Evolutionary conservation across 2,329 filamentous ascomycete genomes (phyloP).

Genomic region (Seiridium unicorne): DNA sequence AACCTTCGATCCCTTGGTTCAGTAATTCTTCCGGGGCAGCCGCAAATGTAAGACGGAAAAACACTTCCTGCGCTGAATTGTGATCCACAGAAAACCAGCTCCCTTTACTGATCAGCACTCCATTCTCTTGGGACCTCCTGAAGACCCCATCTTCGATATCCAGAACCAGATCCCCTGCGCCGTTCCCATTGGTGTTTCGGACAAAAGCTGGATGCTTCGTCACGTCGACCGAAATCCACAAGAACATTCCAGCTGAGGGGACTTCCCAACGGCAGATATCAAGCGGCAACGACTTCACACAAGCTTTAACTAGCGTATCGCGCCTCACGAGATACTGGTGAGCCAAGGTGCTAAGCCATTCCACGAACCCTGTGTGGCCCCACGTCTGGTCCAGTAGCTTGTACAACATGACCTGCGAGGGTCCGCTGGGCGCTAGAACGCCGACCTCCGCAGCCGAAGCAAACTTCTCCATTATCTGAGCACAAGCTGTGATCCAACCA

Average conservation of each 20-base stretch:
- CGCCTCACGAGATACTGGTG: constrained; percentile 20
- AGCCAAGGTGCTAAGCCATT: constrained; percentile 24
- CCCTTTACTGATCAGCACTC: constrained; percentile 18
- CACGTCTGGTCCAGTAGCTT: constrained; percentile 28
- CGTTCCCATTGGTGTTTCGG: too few relatives aligned
- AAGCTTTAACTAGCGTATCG: background rate
- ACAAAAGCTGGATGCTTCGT: background rate
- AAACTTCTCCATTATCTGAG: constrained; percentile 24
- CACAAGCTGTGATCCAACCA: constrained; percentile 28
- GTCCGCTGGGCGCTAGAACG: constrained; percentile 19
- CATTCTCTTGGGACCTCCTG: constrained; percentile 10
- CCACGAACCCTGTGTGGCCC: constrained; percentile 27
- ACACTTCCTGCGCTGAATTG: background rate
- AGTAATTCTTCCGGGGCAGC: constrained; percentile 9
- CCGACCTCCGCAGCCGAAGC: constrained; percentile 20
- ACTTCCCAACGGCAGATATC: background rate
- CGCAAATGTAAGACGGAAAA: constrained; percentile 9
- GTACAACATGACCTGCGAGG: constrained; percentile 27
- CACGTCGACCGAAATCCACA: background rate
- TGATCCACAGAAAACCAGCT: constrained; percentile 17
- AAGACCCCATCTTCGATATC: constrained; percentile 23
- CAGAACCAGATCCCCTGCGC: constrained; percentile 10
- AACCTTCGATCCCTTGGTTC: background rate
- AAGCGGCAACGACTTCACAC: background rate
- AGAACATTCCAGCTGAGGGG: background rate